Conservation (phyloP, 2,329 filamentous ascomycete genomes). For the Ophiostoma piceae region DNA sequence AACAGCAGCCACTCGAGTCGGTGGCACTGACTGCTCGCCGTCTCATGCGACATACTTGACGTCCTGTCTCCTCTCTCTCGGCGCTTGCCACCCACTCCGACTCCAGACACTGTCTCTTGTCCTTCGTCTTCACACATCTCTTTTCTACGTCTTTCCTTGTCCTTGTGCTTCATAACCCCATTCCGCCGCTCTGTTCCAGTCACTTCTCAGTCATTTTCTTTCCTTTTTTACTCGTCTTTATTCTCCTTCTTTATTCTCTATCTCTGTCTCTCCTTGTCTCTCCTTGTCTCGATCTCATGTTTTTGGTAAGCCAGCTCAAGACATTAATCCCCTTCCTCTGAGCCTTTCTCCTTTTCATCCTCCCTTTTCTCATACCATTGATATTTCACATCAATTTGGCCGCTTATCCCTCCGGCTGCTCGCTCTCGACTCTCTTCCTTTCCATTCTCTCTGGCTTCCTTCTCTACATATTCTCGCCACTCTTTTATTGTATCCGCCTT, state of each 20-base stretch:
- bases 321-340: background rate
- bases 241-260: background rate
- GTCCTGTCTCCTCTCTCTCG: conserved; percentile 4
- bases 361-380: background rate
- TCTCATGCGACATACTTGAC: conserved; percentile 17
- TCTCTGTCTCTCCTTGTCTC: conserved; percentile 7
- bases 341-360: conserved; percentile 3
- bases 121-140: conserved; percentile 9
- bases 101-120: conserved; percentile 1
- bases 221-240: conserved; percentile 9
- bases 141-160: conserved; percentile 17
- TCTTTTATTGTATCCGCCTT: conserved; percentile 13
- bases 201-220: conserved; percentile 18
- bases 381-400: conserved; percentile 1
- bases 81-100: background rate
- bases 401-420: background rate
- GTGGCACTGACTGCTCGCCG: background rate
- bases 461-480: background rate
- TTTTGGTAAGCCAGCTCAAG: conserved; percentile 10
- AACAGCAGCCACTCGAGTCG: background rate
- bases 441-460: background rate
- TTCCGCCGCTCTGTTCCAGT: conserved; percentile 12
- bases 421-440: background rate
- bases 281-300: conserved; percentile 13
- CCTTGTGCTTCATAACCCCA: background rate